Evolutionary conservation across 805 yeast genomes (phyloP), one percentile per base, ranked within the genome.

Genomic region (Priceomyces carsonii): DNA sequence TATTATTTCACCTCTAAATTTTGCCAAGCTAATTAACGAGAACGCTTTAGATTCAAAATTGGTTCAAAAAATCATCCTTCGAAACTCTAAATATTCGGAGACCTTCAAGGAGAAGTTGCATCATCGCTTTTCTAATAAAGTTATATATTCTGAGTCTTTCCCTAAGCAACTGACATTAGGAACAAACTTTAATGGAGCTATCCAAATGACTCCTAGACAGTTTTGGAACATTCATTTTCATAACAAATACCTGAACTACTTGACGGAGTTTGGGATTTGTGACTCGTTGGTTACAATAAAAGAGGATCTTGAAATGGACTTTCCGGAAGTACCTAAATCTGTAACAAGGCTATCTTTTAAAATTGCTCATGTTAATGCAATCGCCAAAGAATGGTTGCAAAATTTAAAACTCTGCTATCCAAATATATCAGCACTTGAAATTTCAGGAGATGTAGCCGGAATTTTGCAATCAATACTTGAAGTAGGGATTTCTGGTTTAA

Each of bases 1-100:
- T 6, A 30, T 16, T 8, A 18, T 30, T 8, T 20, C 26, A 8
- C 33, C 24, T 5, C 13, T 23, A 10, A 18, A 21, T 27, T 38
- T 26, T 28, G 35, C 21, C 31, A 38, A 38, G 16, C 12, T 33
- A 10, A 8, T 38, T 9, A 21, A 33, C 20, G n/a, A 33, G 17
- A 22, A 38, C 16, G 15, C 6, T 13, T 33, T 38, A 12, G 28
- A 38, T 22, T 24, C 30, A 4, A 12, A 13, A 18, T 23, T 38
- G 4, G 18, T 38, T 3, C 15, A 15, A 10, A 19, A 33, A 18
- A 28, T 38, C 20, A 16, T 18, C 5, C 30, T 36, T 8, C 28
- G 28, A 7, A 21, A 18, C 15, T 15, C 23, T 14, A 22, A 19
- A 18, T 17, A 17, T 16, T 21, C 33, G 18, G 13, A 22, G 7